These are phyloP conservation scores for Dryadomyces quercus-mongolicae DNA, from an alignment of 2,329 filamentous ascomycete species.

Conservation along the genomic window DNA sequence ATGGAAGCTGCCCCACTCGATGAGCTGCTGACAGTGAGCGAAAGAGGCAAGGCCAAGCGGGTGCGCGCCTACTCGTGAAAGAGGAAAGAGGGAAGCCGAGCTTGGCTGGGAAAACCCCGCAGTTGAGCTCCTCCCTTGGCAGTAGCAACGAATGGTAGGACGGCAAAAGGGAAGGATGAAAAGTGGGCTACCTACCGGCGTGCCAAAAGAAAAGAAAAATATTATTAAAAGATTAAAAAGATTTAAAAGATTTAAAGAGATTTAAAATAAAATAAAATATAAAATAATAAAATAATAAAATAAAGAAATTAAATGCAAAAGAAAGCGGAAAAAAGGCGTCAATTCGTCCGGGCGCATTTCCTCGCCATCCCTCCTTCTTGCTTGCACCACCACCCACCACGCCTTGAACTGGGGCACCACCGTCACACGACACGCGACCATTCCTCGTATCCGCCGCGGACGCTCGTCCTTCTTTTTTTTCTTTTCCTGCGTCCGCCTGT, in stretches of 20 bases:
- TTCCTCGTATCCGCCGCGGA: not conserved
- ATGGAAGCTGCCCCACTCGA: not conserved
- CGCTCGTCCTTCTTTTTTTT: not conserved
- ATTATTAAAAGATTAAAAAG: not conserved
- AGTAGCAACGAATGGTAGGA: not conserved
- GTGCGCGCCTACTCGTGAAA: not conserved
- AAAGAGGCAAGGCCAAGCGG: not conserved
- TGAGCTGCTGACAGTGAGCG: not conserved
- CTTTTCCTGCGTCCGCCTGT: not conserved
- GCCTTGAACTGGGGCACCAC: not conserved
- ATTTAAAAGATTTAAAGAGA: not conserved
- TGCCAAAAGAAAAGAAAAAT: not conserved
- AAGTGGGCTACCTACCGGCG: not conserved
- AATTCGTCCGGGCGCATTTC: not conserved
- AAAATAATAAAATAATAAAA: not conserved
- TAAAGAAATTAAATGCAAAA: not conserved
- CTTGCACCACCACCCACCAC: not conserved
- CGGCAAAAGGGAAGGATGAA: not conserved
- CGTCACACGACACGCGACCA: constrained; percentile 2
- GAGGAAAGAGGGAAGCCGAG: not conserved
- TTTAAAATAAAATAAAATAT: not conserved
- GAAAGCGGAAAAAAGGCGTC: not conserved
- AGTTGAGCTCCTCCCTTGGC: not conserved
- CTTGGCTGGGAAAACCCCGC: constrained; percentile 1
- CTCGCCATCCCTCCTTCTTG: not conserved